phyloP scores from a whole-genome alignment of 148 eudicot genomes.

The Dysphania ambrosioides region DNA sequence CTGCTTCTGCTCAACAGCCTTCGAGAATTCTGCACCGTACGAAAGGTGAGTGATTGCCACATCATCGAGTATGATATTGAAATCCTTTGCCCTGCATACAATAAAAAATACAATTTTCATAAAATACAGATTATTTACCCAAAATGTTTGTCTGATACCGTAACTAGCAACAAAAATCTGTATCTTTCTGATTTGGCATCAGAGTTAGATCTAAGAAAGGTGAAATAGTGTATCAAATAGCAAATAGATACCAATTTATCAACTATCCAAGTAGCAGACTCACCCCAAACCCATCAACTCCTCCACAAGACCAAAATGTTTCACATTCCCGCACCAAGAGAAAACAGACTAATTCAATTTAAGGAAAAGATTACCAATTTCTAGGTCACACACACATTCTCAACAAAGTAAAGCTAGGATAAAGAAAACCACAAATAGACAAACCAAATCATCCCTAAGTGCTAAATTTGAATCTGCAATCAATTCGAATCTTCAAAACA shows the following conservation, averaged over 20 bases:
- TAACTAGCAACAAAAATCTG: neutral
- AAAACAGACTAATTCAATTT: no score
- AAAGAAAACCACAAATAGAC: neutral
- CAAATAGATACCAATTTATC: neutral
- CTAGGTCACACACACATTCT: neutral
- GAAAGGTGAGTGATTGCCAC: slow-evolving; percentile 82
- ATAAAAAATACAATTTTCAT: neutral
- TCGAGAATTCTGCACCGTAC: slow-evolving; percentile 88
- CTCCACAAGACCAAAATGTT: neutral
- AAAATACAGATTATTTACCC: neutral
- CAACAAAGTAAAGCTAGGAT: neutral
- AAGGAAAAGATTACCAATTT: neutral
- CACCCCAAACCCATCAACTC: neutral
- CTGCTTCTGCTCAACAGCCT: slow-evolving; percentile 98
- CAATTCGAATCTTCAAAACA: no score
- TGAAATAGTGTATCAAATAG: neutral
- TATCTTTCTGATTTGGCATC: neutral
- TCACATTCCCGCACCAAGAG: neutral
- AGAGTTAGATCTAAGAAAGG: neutral
- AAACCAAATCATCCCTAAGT: neutral
- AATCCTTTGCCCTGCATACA: slow-evolving; percentile 67
- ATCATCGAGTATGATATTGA: slow-evolving; percentile 82
- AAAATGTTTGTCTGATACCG: neutral
- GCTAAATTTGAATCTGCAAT: neutral
- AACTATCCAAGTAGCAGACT: neutral